phyloP scores from a whole-genome alignment of 2,329 filamentous ascomycete species.

The Phialemonium atrogriseum region DNA sequence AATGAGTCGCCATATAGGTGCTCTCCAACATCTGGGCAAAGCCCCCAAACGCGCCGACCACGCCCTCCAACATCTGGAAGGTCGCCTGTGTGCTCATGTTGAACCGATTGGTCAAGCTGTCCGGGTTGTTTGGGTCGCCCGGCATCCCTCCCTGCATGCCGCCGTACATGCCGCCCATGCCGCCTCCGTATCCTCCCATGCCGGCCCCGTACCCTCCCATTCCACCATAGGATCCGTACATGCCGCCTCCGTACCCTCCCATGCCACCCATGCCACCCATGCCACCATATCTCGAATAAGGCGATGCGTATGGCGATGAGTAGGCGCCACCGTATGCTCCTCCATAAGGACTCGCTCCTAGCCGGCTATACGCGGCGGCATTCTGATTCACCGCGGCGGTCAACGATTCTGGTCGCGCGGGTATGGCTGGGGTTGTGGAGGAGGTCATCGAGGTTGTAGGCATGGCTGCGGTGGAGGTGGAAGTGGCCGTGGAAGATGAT shows the following conservation, averaged over 20 bases:
- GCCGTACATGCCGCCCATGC: conserved; percentile 35
- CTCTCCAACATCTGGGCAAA: conserved; percentile 99
- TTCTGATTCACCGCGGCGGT: conserved; percentile 78
- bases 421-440: conserved; percentile 57
- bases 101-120: conserved; percentile 92
- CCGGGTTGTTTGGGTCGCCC: conserved; percentile 72
- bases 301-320: conserved; percentile 14
- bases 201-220: conserved; percentile 35
- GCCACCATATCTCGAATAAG: conserved; percentile 19
- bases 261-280: conserved; percentile 13
- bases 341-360: conserved; percentile 31
- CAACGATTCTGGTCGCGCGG: conserved; percentile 72
- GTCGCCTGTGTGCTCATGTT: conserved; percentile 92
- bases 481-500: conserved; percentile 29
- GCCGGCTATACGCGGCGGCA: conserved; percentile 68
- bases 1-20: conserved; percentile 99
- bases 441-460: conserved; percentile 33
- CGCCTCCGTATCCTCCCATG: conserved; percentile 36
- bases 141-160: conserved; percentile 32
- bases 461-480: conserved; percentile 29
- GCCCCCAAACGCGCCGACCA: conserved; percentile 92
- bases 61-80: conserved; percentile 96
- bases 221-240: conserved; percentile 33
- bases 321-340: conserved; percentile 9
- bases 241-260: conserved; percentile 13